A percentile compares a stretch with the other conserved stretches of the same genome.
These are phyloP conservation scores for Fusarium pininemorale DNA, from an alignment of 2,329 filamentous ascomycete genomes.

Conservation along the genomic window DNA sequence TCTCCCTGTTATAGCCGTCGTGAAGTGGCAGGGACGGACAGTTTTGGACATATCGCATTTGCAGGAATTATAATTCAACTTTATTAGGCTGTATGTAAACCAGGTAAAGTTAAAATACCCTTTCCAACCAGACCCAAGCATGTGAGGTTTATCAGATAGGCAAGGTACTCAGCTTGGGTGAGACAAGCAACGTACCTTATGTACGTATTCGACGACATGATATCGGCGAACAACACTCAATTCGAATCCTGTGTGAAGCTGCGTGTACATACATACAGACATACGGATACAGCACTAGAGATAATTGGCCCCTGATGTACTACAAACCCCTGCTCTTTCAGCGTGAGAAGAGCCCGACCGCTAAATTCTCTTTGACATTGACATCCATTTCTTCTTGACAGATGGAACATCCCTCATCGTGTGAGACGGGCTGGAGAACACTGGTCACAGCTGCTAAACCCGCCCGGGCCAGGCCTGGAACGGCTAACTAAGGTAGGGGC, in stretches of 20 bases:
- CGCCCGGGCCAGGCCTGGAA: constrained; percentile 26
- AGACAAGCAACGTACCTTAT: background rate
- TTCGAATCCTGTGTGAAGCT: background rate
- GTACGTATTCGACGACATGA: background rate
- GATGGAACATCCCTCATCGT: constrained; percentile 4
- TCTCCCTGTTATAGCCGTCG: constrained; percentile 10
- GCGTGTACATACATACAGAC: background rate
- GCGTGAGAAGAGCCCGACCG: constrained; percentile 3
- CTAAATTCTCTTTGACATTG: background rate
- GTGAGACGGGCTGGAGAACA: background rate
- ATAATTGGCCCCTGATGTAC: constrained; percentile 15
- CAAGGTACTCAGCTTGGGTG: background rate
- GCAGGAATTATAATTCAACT: background rate
- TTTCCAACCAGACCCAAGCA: background rate
- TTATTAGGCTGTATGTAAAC: constrained; percentile 1
- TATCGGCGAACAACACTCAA: background rate
- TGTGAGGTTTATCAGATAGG: background rate
- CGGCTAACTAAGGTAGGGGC: constrained; percentile 33
- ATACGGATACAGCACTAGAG: background rate
- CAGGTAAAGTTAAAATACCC: background rate
- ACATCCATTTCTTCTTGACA: background rate
- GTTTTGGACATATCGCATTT: background rate
- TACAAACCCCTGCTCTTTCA: constrained; percentile 4
- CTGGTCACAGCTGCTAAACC: constrained; percentile 15
- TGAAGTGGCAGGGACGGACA: background rate